Conservation (phyloP, 2,329 filamentous ascomycete genomes). For the Chrysoporthe austroafricana region DNA sequence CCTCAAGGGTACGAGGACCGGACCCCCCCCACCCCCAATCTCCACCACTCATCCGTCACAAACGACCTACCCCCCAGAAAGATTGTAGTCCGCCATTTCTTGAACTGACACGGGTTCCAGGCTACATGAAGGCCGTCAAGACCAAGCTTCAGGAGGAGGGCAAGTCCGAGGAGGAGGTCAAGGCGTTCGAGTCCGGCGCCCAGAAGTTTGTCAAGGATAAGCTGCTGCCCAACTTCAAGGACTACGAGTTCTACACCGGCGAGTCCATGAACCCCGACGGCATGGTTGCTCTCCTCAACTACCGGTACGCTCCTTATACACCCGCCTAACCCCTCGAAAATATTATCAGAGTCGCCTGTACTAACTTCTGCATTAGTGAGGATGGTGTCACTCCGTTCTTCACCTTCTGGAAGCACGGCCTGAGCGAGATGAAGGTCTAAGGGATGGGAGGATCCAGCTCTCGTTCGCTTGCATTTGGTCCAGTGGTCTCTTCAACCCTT, state of each 20-base stretch:
- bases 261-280: conserved; percentile 91
- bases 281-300: conserved; percentile 96
- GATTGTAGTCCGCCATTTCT: neutral
- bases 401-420: conserved; percentile 93
- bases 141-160: conserved; percentile 60
- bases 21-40: conserved; percentile 9
- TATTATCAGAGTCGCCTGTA: neutral
- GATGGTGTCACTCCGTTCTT: conserved; percentile 91
- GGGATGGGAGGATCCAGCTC: conserved; percentile 12
- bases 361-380: conserved; percentile 50
- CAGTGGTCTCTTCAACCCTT: neutral
- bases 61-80: neutral
- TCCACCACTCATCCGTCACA: neutral
- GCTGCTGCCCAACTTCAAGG: conserved; percentile 84
- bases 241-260: conserved; percentile 93
- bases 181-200: conserved; percentile 80
- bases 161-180: conserved; percentile 68
- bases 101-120: conserved; percentile 39
- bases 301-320: conserved; percentile 56
- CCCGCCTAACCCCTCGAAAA: neutral
- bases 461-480: conserved; percentile 15
- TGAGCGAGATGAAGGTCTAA: conserved; percentile 91
- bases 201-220: conserved; percentile 77
- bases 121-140: conserved; percentile 92
- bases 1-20: conserved; percentile 72